Base-by-base conservation (phyloP, 331 rosid species). In the Erythrophleum ivorense region DNA sequence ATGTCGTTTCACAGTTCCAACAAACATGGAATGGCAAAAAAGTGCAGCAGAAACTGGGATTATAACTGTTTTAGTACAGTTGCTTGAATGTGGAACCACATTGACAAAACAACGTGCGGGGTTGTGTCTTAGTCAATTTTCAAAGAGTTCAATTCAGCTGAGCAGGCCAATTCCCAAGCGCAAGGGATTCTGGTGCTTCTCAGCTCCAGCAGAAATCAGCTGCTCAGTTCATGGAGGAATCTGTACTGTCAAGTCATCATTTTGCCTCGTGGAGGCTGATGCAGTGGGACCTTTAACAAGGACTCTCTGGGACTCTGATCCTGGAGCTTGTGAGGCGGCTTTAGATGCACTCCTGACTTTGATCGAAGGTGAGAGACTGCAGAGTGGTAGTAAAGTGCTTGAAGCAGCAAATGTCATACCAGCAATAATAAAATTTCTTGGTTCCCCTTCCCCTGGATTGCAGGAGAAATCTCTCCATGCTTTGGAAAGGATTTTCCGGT, bases 141-240 rank as follows among this genome's bases (percentile, higher is more conserved):
- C 98, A 36, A 58, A 43, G 87, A 91, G 89, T 84, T 91, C 98
- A 14, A 10, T 58, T 41, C 1, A 8, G 49, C 87, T 91, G 81
- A 89, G 89, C 87, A 81, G 58, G 87, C 53, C 88, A 3, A 40
- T 86, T 70, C 81, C 88, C n/a, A 89, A 81, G 84, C 90, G 29
- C 18, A 89, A 84, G 75, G 92, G 93, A 77, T 36, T 92, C 46
- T 94, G 85, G 84, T 94, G 98, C 84, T 94, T 94, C 86, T 83
- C 94, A 6, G 81, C 92, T 54, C 92, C 88, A 11, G 85, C 82
- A 33, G 97, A 91, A 85, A 49, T 78, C 9, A 77, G 87, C 78
- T 94, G 98, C 80, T 62, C n/a, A 31, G 97, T 91, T 86, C 98
- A 94, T 77, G 89, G 92, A 58, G 98, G 98, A 84, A 60, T 89